These are phyloP conservation scores for Fusarium sterilihyphosum DNA, from an alignment of 2,329 filamentous ascomycete species.

Conservation along the genomic window DNA sequence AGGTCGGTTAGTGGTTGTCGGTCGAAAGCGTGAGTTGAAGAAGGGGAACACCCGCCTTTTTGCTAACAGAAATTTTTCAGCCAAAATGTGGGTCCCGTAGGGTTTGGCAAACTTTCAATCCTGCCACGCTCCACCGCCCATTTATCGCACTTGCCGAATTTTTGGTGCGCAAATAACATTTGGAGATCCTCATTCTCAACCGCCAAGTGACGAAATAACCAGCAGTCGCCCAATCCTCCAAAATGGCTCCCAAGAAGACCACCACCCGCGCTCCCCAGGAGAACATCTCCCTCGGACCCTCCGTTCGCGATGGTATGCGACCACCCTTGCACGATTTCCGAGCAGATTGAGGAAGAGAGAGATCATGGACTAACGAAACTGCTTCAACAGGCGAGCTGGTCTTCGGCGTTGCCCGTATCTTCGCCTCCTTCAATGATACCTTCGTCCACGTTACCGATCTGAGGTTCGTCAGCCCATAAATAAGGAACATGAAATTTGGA, in stretches of 20 bases:
- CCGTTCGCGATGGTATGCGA: slow-evolving; percentile 88
- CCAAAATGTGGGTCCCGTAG: slow-evolving; percentile 36
- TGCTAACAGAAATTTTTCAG: slow-evolving; percentile 24
- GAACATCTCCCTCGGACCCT: slow-evolving; percentile 98
- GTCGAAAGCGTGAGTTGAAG: slow-evolving; percentile 37
- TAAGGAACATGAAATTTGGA: slow-evolving; percentile 15
- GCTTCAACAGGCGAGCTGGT: slow-evolving; percentile 85
- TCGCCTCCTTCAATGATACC: slow-evolving; percentile 93
- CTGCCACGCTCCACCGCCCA: slow-evolving; percentile 53
- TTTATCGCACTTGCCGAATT: slow-evolving; percentile 24
- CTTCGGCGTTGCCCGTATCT: slow-evolving; percentile 96
- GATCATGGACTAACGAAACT: slow-evolving; percentile 23
- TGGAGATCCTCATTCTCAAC: slow-evolving; percentile 47
- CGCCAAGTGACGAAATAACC: slow-evolving; percentile 49
- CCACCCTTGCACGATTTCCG: slow-evolving; percentile 1
- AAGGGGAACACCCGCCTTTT: not conserved
- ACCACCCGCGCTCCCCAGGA: slow-evolving; percentile 80
- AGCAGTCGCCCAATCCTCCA: slow-evolving; percentile 56
- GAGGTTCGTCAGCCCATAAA: slow-evolving; percentile 67
- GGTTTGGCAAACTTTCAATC: slow-evolving; percentile 46
- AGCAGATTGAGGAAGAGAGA: not conserved
- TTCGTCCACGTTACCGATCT: slow-evolving; percentile 99
- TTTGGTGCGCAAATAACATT: slow-evolving; percentile 40
- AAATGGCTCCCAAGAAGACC: slow-evolving; percentile 95
- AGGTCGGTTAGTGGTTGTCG: slow-evolving; percentile 53